phyloP scores from a whole-genome alignment of 805 yeast species.

The Komagataella phaffii region DNA sequence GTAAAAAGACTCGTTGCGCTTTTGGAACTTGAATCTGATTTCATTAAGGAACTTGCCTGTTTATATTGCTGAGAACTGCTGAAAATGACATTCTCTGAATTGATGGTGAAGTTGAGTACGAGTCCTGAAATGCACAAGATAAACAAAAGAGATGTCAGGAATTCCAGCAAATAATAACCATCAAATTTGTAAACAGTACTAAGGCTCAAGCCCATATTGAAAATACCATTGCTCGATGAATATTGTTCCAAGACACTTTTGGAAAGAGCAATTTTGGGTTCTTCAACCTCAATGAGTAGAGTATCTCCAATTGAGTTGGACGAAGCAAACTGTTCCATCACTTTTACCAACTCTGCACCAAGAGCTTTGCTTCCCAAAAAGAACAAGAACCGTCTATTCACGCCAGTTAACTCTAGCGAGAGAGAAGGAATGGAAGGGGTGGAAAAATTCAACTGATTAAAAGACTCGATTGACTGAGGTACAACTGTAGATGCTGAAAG shows the following conservation, averaged over 20 bases:
- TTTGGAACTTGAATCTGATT: background rate
- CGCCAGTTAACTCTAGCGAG: background rate
- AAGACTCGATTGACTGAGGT: background rate
- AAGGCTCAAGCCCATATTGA: slow-evolving; percentile 9
- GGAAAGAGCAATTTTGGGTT: slow-evolving; percentile 12
- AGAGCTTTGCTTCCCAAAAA: slow-evolving; percentile 16
- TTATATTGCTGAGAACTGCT: background rate
- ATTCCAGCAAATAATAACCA: slow-evolving; percentile 40
- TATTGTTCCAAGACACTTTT: slow-evolving; percentile 3
- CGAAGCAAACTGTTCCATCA: background rate
- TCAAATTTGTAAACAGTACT: slow-evolving; percentile 29
- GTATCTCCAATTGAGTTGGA: slow-evolving; percentile 3
- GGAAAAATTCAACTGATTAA: background rate
- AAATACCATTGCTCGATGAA: background rate
- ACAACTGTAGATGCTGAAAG: background rate
- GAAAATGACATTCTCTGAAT: slow-evolving; percentile 9
- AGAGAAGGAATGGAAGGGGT: background rate
- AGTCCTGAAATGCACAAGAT: slow-evolving; percentile 34
- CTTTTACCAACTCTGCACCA: slow-evolving; percentile 11
- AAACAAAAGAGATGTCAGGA: slow-evolving; percentile 34
- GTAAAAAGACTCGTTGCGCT: background rate
- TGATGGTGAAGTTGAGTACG: slow-evolving; percentile 25
- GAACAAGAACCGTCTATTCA: slow-evolving; percentile 6
- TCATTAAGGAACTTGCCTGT: background rate
- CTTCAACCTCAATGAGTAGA: slow-evolving; percentile 10